Base-by-base conservation (phyloP, 2,329 filamentous ascomycete species). In the Gremmenia infestans region DNA sequence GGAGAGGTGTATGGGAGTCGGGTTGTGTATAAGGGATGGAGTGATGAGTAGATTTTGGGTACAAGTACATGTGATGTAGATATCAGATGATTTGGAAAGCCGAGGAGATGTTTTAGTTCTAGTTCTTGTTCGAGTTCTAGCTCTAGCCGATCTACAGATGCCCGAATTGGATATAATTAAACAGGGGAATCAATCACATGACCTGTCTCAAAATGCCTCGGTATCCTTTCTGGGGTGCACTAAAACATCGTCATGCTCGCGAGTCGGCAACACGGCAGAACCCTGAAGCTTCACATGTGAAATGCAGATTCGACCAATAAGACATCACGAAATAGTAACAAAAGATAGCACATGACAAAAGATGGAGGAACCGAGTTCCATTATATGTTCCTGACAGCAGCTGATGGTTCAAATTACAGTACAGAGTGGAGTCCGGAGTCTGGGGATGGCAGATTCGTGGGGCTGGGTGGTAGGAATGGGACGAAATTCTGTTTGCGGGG, bases 21-120 rank as follows among this genome's bases (percentile, higher is more conserved):
- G 61, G 91, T 87, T 63, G 85, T 95, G 60, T 97, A 96, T 75
- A 85, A 84, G 68, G 89, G 84, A 0, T 97, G 93, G 93, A 83
- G 86, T 71, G 85, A 83, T 60, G 58, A 63, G 58, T 62, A 62
- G 50, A 25, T 49, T 22, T 22, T 22, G 19, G 19, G 19, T 22
- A 22, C 19, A 22, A n/a, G n/a, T 3, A 3, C 19, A 22, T 22
- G 19, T 22, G 19, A 22, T 22, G 19, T 22, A 22, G 19, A 22
- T 22, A 22, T 22, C 19, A 22, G 19, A 22, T 22, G 19, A 22
- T 22, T 22, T 22, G 19, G 19, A 22, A 22, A 22, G 19, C 19
- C 19, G 19, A 22, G 19, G 19, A 22, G 19, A 22, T 22, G 19
- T 22, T 22, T 3, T 22, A 22, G 2, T 22, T 22, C 3, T 22